Base-by-base conservation (phyloP, 192 early-diverging fungal species). In the Linnemannia elongata region DNA sequence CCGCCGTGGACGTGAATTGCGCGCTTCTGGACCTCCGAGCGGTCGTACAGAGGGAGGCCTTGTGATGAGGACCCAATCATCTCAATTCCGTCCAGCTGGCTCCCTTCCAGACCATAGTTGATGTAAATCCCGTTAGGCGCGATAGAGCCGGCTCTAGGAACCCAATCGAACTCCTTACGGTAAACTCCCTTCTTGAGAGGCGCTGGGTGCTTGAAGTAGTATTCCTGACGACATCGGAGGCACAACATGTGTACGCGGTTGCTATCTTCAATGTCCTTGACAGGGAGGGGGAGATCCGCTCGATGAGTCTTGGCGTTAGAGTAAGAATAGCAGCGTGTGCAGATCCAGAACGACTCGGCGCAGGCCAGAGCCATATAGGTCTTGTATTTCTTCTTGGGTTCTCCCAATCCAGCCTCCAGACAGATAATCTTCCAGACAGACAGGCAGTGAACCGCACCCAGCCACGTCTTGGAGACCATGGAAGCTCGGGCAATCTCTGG, bases 281-380 rank as follows among this genome's bases (percentile, higher is more conserved):
- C 71, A 33, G 81, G 75, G 8, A 82, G 60, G 4, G 81, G 81
- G 76, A 82, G 71, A 15, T 72, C 42, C 2, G 81, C 77, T 6
- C 69, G 70, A 1, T 49, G 44, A 5, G 13, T 15, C 18, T 35
- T 75, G n/a, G 74, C 75, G 8, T 42, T 72, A 2, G 55, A 33
- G 44, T 68, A 80, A 2, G 72, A 74, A 10, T 72, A 17, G 44
- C 81, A 82, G 13, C 27, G 72, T 39, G 75, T 54, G 55, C 81
- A 82, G 27, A 77, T 72, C 47, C 49, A 82, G 69, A 10, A 76
- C 9, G 75, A 82, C 7, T 45, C 10, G 7, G 75, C 71, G 24
- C 81, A 82, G 2, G 70, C 82, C 5, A 83, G 6, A 5, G 82
- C 75, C 82, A 83, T 77, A 44, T 68, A n/a, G 0, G 75, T 38